phyloP scores from a whole-genome alignment of 352 stramenopile genomes.

The Peronospora belbahrii region DNA sequence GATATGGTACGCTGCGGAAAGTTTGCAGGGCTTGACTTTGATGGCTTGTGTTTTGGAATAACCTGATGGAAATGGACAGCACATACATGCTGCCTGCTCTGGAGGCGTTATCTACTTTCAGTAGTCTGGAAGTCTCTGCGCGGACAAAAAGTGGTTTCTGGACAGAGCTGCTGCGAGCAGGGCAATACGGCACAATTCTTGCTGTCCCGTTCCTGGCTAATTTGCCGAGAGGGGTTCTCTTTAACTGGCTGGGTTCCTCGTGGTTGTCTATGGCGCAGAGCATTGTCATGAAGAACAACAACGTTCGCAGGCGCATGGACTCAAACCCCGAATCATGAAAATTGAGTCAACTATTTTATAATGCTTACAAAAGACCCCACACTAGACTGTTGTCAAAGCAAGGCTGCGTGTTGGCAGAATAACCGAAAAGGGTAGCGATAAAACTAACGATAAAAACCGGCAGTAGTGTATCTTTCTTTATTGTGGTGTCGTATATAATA shows the following conservation, averaged over 20 bases:
- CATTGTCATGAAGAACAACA: conserved; percentile 54
- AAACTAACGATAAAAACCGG: no score
- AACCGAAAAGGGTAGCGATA: no score
- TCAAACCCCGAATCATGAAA: conserved; percentile 35
- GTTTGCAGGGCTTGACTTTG: conserved; percentile 48
- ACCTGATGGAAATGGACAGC: conserved; percentile 53
- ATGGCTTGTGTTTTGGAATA: conserved; percentile 56
- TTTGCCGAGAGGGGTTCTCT: conserved; percentile 68
- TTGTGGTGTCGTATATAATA: no score
- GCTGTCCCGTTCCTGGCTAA: conserved; percentile 41
- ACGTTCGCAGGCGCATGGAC: conserved; percentile 49
- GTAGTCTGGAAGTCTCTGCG: conserved; percentile 47
- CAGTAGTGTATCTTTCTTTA: no score
- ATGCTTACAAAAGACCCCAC: no score
- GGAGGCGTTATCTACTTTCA: conserved; percentile 47
- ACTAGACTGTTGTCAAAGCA: no score
- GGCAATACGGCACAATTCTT: conserved; percentile 51
- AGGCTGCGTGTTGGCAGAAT: no score
- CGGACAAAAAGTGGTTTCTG: conserved; percentile 44
- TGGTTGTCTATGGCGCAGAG: conserved; percentile 62
- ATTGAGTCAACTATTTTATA: conserved; percentile 15
- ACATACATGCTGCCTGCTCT: conserved; percentile 54
- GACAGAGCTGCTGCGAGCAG: conserved; percentile 31
- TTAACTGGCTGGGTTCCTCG: conserved; percentile 71
- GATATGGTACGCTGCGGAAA: conserved; percentile 71